Evolutionary conservation across 768 basidiomycete genomes (phyloP).

Genomic region (Mycena amicta): DNA sequence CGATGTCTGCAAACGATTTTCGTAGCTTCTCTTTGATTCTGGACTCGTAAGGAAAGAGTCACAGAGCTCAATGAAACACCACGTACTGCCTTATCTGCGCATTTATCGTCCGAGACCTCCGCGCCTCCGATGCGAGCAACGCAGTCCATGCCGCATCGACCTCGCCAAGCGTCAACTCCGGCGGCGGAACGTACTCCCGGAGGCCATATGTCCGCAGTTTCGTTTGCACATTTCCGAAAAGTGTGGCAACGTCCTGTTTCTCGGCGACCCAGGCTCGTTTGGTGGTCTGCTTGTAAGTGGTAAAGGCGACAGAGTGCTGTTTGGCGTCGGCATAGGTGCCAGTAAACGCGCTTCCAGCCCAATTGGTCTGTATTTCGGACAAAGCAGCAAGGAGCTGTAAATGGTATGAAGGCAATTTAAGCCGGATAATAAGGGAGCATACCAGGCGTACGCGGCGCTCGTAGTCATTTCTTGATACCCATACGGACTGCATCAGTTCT

Average conservation of each 20-base stretch:
- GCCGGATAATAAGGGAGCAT: conserved; percentile 23
- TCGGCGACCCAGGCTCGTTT: conserved; percentile 91
- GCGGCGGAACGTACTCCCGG: conserved; percentile 78
- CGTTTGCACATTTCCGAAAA: conserved; percentile 92
- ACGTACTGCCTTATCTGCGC: conserved; percentile 85
- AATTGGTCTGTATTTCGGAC: conserved; percentile 64
- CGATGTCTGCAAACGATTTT: conserved; percentile 74
- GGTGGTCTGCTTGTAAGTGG: conserved; percentile 79
- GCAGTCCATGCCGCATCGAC: conserved; percentile 77
- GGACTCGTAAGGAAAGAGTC: conserved; percentile 9
- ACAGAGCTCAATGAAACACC: background rate
- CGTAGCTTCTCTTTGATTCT: conserved; percentile 85
- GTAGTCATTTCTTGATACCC: conserved; percentile 88
- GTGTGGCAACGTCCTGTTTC: conserved; percentile 81
- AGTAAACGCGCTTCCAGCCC: conserved; percentile 66
- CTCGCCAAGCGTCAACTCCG: conserved; percentile 69
- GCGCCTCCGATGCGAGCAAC: conserved; percentile 74
- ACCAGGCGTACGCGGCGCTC: conserved; percentile 82
- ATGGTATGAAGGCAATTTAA: conserved; percentile 7
- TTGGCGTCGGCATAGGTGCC: conserved; percentile 85
- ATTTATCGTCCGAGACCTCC: conserved; percentile 80
- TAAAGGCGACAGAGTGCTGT: conserved; percentile 70
- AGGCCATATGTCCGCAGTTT: conserved; percentile 91
- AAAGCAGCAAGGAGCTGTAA: conserved; percentile 68
- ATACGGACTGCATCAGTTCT: conserved; percentile 91